phyloP scores from a whole-genome alignment of 1,284 basidiomycete species.

The Limonomyces culmigenus region DNA sequence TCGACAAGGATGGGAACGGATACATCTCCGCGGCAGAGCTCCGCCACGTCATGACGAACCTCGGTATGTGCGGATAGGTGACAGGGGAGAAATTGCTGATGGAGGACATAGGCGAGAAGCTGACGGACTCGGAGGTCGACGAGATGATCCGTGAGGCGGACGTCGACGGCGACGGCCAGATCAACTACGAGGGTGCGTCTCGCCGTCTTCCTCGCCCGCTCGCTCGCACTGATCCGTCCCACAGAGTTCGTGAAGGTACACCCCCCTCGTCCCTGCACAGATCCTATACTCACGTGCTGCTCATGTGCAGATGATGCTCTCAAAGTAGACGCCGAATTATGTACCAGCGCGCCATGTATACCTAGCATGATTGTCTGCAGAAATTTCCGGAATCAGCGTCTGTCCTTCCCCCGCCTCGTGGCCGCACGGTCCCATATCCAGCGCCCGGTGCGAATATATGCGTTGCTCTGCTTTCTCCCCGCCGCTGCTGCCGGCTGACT shows the following conservation, averaged over 20 bases:
- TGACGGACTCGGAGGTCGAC: slow-evolving; percentile 85
- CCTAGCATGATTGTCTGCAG: too few relatives aligned
- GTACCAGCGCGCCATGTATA: too few relatives aligned
- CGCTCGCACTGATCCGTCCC: neutral
- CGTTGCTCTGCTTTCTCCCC: too few relatives aligned
- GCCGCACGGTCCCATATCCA: too few relatives aligned
- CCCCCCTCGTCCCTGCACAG: neutral
- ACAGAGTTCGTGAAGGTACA: neutral
- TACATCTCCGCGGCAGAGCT: slow-evolving; percentile 72
- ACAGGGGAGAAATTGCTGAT: neutral
- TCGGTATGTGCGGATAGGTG: slow-evolving; percentile 37
- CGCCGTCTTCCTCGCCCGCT: neutral
- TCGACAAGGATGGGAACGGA: slow-evolving; percentile 75
- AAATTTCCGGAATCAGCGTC: too few relatives aligned
- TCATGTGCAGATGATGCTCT: neutral
- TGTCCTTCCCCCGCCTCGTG: too few relatives aligned
- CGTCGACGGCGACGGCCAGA: slow-evolving; percentile 85
- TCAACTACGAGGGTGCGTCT: slow-evolving; percentile 64
- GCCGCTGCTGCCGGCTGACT: too few relatives aligned
- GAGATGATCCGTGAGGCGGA: slow-evolving; percentile 99
- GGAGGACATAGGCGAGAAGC: slow-evolving; percentile 58
- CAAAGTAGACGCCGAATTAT: neutral
- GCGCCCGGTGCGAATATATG: too few relatives aligned
- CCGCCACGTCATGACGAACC: slow-evolving; percentile 83
- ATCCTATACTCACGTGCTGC: neutral